phyloP scores from a whole-genome alignment of 345 rosid genomes.

The Crucihimalaya himalaica region DNA sequence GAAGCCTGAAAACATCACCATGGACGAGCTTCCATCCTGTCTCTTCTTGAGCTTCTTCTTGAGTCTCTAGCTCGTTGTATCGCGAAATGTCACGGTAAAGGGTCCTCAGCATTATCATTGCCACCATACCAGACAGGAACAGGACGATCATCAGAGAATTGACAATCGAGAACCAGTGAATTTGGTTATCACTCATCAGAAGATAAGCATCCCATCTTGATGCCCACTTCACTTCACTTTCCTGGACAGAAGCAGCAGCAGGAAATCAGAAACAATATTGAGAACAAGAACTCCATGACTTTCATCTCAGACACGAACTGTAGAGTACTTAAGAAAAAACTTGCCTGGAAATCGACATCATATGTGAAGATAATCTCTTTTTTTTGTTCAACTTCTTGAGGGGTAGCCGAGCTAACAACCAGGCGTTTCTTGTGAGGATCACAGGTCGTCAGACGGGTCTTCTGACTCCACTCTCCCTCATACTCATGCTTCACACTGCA shows the following conservation, averaged over 20 bases:
- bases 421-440: constrained; percentile 80
- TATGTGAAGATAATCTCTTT: constrained; percentile 90
- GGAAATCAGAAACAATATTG: constrained; percentile 12
- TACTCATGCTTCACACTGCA: constrained; percentile 84
- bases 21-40: constrained; percentile 92
- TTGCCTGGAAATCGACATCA: constrained; percentile 88
- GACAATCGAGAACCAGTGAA: constrained; percentile 84
- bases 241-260: constrained; percentile 46
- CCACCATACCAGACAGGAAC: constrained; percentile 88
- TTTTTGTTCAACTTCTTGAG: constrained; percentile 86
- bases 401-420: constrained; percentile 81
- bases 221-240: constrained; percentile 90
- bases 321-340: constrained; percentile 7
- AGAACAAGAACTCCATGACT: background rate
- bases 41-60: constrained; percentile 91
- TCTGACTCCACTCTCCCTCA: constrained; percentile 76
- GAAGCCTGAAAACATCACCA: constrained; percentile 83
- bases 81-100: constrained; percentile 84
- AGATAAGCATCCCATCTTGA: constrained; percentile 94
- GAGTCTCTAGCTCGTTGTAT: constrained; percentile 85
- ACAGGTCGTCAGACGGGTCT: constrained; percentile 78
- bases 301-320: background rate
- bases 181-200: constrained; percentile 80
- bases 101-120: constrained; percentile 84
- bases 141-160: constrained; percentile 88